Evolutionary conservation across 805 yeast species (phyloP).

Genomic region (Wickerhamomyces pijperi): DNA sequence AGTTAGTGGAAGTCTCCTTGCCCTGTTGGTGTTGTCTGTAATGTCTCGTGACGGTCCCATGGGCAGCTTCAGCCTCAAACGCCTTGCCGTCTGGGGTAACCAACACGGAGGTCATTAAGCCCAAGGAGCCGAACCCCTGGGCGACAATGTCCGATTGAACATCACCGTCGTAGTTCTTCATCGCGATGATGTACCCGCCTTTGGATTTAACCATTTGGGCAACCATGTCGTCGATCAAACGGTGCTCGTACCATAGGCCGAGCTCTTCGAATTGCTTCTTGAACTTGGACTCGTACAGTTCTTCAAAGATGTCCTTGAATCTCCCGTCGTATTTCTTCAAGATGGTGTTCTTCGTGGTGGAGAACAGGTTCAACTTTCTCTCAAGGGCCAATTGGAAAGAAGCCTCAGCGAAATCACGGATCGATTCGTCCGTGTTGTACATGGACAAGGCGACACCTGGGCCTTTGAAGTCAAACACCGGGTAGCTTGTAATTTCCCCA

Average conservation of each 20-base stretch:
- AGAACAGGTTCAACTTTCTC: constrained; percentile 68
- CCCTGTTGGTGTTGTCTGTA: constrained; percentile 94
- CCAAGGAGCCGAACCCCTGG: constrained; percentile 95
- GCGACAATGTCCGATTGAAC: constrained; percentile 96
- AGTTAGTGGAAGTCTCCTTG: constrained; percentile 92
- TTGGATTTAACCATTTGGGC: constrained; percentile 95
- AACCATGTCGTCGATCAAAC: constrained; percentile 96
- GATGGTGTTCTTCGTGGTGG: constrained; percentile 91
- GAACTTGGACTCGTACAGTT: constrained; percentile 60
- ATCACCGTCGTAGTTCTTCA: constrained; percentile 97
- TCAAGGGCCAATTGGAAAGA: constrained; percentile 81
- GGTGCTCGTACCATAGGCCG: constrained; percentile 95
- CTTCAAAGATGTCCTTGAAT: constrained; percentile 89
- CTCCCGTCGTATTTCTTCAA: constrained; percentile 90
- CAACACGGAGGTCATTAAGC: constrained; percentile 94
- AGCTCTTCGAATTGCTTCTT: constrained; percentile 57
- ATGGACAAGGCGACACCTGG: constrained; percentile 77
- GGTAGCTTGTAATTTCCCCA: constrained; percentile 37
- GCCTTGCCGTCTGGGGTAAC: constrained; percentile 95
- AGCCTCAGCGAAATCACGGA: constrained; percentile 82
- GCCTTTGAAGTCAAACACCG: constrained; percentile 58
- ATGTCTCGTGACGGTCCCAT: constrained; percentile 97
- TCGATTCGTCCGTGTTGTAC: constrained; percentile 94
- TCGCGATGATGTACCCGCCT: constrained; percentile 91
- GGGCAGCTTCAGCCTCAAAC: constrained; percentile 97